Evolutionary conservation across 2,329 filamentous ascomycete genomes (phyloP).

Genomic region (Aspergillus vadensis): DNA sequence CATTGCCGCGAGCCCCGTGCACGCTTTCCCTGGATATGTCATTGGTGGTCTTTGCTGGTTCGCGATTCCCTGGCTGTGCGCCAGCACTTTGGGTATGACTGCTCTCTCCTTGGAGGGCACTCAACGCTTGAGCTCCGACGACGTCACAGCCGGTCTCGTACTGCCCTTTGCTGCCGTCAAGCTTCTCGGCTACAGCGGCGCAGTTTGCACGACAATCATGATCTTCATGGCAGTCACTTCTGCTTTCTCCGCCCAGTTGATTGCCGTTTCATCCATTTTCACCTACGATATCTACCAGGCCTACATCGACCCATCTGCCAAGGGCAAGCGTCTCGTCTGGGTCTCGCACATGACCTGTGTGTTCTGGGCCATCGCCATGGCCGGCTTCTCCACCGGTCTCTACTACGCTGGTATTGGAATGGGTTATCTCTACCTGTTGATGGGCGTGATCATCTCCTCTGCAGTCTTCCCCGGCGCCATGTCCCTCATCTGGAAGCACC

Average conservation of each 20-base stretch:
- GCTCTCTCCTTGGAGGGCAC: constrained; percentile 77
- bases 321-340: constrained; percentile 74
- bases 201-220: constrained; percentile 74
- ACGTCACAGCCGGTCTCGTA: constrained; percentile 81
- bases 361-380: constrained; percentile 75
- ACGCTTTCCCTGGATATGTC: constrained; percentile 85
- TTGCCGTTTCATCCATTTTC: constrained; percentile 83
- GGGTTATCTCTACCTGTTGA: constrained; percentile 86
- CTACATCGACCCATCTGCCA: constrained; percentile 77
- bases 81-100: constrained; percentile 83
- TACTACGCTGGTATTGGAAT: constrained; percentile 76
- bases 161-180: constrained; percentile 84
- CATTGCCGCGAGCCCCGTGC: constrained; percentile 81
- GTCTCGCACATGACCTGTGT: constrained; percentile 75
- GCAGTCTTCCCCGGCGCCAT: constrained; percentile 82
- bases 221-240: constrained; percentile 91
- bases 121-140: constrained; percentile 70
- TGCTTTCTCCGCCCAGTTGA: constrained; percentile 78
- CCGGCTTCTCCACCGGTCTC: constrained; percentile 74
- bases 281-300: constrained; percentile 89
- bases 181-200: constrained; percentile 78
- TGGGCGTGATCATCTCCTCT: constrained; percentile 87
- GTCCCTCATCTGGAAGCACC: constrained; percentile 77
- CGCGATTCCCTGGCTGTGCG: constrained; percentile 85
- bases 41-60: constrained; percentile 88